These are phyloP conservation scores for Dichotomopilus funicola DNA, from an alignment of 2,329 filamentous ascomycete genomes.

Conservation along the genomic window DNA sequence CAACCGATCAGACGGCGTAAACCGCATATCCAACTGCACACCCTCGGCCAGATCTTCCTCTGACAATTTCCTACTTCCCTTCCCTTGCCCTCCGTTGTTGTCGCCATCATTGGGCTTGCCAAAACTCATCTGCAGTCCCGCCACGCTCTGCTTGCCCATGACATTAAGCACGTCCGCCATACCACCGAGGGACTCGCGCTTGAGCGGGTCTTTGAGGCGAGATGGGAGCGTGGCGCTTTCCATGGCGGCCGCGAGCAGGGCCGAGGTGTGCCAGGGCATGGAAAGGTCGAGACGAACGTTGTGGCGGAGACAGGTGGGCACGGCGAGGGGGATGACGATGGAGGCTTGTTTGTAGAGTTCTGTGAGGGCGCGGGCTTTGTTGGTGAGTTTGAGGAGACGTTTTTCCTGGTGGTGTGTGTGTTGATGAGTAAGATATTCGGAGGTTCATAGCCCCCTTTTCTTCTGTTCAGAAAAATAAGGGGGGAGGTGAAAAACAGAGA, in stretches of 20 bases:
- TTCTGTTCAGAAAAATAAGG: not conserved
- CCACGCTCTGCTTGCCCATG: conserved; percentile 73
- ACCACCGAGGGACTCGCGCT: conserved; percentile 49
- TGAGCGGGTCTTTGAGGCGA: conserved; percentile 49
- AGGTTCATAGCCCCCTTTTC: not conserved
- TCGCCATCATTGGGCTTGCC: conserved; percentile 25
- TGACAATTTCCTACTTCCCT: conserved; percentile 26
- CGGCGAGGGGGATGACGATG: conserved; percentile 67
- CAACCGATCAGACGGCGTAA: conserved; percentile 36
- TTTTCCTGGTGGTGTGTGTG: conserved; percentile 42
- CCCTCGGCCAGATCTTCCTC: conserved; percentile 27
- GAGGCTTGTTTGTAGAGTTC: conserved; percentile 65
- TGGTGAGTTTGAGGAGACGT: conserved; percentile 59
- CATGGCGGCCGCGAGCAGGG: conserved; percentile 66
- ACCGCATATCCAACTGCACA: conserved; percentile 34
- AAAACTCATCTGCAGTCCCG: conserved; percentile 64
- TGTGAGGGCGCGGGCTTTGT: conserved; percentile 65
- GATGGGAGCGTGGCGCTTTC: conserved; percentile 76
- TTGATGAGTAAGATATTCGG: not conserved
- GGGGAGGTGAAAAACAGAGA: not conserved
- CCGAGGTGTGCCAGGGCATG: conserved; percentile 76
- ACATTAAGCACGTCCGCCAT: conserved; percentile 63
- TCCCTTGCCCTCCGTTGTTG: conserved; percentile 23
- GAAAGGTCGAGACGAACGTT: conserved; percentile 53
- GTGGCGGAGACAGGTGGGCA: conserved; percentile 50